Base-by-base conservation (phyloP, 2,329 filamentous ascomycete species). In the Alternaria gaisen region DNA sequence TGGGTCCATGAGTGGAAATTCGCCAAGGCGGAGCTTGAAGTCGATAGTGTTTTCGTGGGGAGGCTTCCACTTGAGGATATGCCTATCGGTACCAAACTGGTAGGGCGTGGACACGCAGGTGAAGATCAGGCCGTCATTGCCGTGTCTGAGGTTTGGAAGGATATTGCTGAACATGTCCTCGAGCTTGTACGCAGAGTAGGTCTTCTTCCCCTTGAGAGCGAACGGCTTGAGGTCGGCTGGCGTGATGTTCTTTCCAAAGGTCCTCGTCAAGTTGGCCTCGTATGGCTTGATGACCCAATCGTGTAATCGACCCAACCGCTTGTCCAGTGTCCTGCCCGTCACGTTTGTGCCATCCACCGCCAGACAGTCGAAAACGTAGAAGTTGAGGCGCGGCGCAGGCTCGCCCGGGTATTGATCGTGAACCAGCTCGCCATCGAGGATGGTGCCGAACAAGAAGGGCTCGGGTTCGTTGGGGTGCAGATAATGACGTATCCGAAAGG, bases 1-100 rank as follows among this genome's bases (percentile, higher is more conserved):
- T 1, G 90, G 90, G 60, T 91, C 86, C n/a, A 90, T 83, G 0
- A 83, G 74, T 0, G 91, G 91, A 72, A 97, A 98, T 12, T 86
- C 84, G 55, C 79, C 82, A 43, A 99, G 85, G 53, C 87, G 87
- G 70, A 98, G 85, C 42, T 91, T 87, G 78, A 97, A 97, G 77
- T 99, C 95, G 69, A 99, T 88, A 0, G 93, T 97, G 81, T 99
- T 99, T 78, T 99, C 95, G 67, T 92, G 85, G 4, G 93, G 92
- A 0, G 94, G 93, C 80, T 99, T 99, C 95, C 95, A 99, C 79
- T 99, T 99, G 40, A 99, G 83, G 65, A 97, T 99, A 77, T 97
- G 90, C 51, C 88, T 87, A 79, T 99, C 95, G 12, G 95, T 99
- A 68, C 95, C 95, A 67, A 91, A 90, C 70, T 90, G 90, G 82